Percentiles rank a stretch among this genome's conserved stretches.
Conservation (phyloP, 768 basidiomycete genomes). For the Boletus sp. region DNA sequence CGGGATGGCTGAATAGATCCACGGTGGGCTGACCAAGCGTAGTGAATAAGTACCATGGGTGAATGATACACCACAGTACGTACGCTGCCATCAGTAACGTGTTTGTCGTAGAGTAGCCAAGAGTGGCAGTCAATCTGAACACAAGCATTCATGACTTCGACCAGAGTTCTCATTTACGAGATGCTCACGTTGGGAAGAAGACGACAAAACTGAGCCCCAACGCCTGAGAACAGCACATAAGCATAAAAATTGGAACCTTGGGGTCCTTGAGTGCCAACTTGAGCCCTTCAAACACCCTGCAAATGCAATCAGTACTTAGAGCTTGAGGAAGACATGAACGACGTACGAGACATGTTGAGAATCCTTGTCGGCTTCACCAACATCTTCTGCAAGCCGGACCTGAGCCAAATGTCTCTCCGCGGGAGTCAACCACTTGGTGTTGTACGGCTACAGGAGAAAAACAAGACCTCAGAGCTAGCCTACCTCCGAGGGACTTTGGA, state of each 20-base stretch:
- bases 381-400: conserved; percentile 64
- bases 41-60: background rate
- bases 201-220: conserved; percentile 60
- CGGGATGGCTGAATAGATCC: conserved; percentile 52
- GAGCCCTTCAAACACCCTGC: conserved; percentile 30
- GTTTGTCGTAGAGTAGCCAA: conserved; percentile 60
- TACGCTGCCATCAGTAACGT: conserved; percentile 61
- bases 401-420: conserved; percentile 58
- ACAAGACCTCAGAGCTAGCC: background rate
- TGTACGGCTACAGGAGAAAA: conserved; percentile 45
- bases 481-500: background rate
- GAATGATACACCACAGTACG: conserved; percentile 16
- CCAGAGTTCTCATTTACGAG: background rate
- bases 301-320: background rate
- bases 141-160: background rate
- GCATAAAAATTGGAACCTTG: conserved; percentile 50
- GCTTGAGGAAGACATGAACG: background rate
- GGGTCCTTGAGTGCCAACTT: conserved; percentile 56
- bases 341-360: conserved; percentile 56
- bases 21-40: conserved; percentile 49
- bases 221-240: conserved; percentile 52
- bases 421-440: conserved; percentile 57
- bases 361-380: conserved; percentile 65
- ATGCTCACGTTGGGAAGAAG: conserved; percentile 53
- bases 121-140: conserved; percentile 52